Base-by-base conservation (phyloP, 75 land plant genomes). In the Picea sitchensis region DNA sequence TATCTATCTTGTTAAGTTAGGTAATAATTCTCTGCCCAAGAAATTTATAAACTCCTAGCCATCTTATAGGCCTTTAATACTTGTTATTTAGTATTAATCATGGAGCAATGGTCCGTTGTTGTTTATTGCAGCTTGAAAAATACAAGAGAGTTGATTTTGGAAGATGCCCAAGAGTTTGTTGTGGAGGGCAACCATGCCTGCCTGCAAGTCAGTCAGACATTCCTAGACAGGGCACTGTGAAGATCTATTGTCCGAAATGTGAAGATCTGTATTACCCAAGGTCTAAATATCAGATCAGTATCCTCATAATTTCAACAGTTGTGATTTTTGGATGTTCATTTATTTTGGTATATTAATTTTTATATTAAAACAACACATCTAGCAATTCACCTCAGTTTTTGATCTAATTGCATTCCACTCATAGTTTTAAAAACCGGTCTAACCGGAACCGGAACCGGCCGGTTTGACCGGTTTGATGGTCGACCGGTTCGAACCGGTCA, bases 271-370 rank as follows among this genome's bases (percentile, higher is more conserved):
- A 91, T 71, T 88, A 83, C 79, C 96, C 96, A 23, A 80, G 92
- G 72, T 93, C 90, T 76, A 93, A 93, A 78, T 92, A 90, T 82
- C 96, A 93, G 79, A 86, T 89, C 86, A 91, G 96, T 93, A 93
- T 89, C 92, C 93, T 93, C 73, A 14, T 32, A 9, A 51, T 9
- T 12, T 51, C 56, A 9, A 51, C 56, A 51, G 56, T 51, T 51
- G 11, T 51, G 56, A 51, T 51, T 51, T 41, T 51, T 51, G 56
- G 9, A 51, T 51, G 56, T 51, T 51, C 56, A 51, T 51, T 51
- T 9, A 51, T 51, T 51, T 51, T 51, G 11, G 12, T 9, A 51
- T 51, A 9, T 2, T 41, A 41, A 41, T 41, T 51, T 51, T 9
- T 51, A 41, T 51, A 9, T 11, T 51, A 51, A 51, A 51, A 51